Evolutionary conservation across 2,329 filamentous ascomycete species (phyloP).

Genomic region (Clonostachys sp.): DNA sequence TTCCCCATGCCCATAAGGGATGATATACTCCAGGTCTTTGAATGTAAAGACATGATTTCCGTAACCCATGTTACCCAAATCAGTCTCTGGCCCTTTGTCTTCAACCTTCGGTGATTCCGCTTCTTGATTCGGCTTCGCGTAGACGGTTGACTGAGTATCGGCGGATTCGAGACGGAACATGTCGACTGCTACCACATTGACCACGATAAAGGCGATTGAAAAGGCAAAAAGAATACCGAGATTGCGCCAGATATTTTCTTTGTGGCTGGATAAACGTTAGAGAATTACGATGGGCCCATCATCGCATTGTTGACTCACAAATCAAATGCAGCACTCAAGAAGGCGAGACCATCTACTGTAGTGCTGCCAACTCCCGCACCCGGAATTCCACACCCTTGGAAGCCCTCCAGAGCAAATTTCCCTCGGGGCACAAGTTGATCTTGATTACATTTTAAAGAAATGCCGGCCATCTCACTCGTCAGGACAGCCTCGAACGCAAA

Average conservation of each 20-base stretch:
- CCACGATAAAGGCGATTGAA: conserved; percentile 61
- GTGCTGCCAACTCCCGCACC: conserved; percentile 50
- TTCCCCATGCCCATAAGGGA: conserved; percentile 39
- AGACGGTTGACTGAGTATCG: too few species aligned
- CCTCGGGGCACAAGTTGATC: conserved; percentile 41
- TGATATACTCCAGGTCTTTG: conserved; percentile 66
- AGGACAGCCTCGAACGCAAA: conserved; percentile 62
- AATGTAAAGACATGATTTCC: conserved; percentile 55
- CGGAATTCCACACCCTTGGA: conserved; percentile 51
- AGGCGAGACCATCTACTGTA: conserved; percentile 64
- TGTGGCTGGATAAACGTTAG: conserved; percentile 11
- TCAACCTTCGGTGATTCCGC: conserved; percentile 3
- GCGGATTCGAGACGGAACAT: too few species aligned
- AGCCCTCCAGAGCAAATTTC: conserved; percentile 26
- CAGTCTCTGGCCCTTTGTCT: conserved; percentile 23
- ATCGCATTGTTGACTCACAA: too few species aligned
- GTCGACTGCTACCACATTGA: conserved; percentile 16
- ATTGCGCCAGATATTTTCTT: conserved; percentile 57
- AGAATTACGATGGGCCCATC: too few species aligned
- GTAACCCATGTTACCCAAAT: conserved; percentile 8
- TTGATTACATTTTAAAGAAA: conserved; percentile 41
- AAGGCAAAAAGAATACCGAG: conserved; percentile 66
- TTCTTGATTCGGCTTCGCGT: too few species aligned
- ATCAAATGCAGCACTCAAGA: too few species aligned
- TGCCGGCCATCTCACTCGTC: conserved; percentile 47